Percentiles rank a stretch among this genome's conserved stretches.
Conservation (phyloP, 2,329 filamentous ascomycete species). For the Arthrobotrys musiformis region DNA sequence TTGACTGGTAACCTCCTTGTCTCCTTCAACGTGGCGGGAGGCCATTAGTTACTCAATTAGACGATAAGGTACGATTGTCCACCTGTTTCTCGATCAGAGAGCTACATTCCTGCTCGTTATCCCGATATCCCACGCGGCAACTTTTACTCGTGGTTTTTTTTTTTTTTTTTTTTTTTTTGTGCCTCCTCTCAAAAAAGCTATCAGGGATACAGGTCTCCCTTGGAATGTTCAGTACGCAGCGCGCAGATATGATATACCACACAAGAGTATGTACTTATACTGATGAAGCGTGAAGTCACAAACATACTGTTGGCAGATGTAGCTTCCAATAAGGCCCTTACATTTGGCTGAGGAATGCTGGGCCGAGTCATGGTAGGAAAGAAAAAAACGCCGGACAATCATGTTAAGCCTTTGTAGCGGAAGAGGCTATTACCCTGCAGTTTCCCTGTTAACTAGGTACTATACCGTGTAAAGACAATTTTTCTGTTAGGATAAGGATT, state of each 20-base stretch:
- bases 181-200: too few species aligned
- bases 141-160: too few species aligned
- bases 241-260: constrained; percentile 8
- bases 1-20: constrained; percentile 3
- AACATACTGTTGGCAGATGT: constrained; percentile 6
- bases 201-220: too few species aligned
- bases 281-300: constrained; percentile 1
- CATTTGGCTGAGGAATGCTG: constrained; percentile 29
- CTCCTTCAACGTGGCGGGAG: constrained; percentile 38
- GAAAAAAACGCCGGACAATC: background rate
- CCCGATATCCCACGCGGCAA: constrained; percentile 6
- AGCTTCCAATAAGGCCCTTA: constrained; percentile 26
- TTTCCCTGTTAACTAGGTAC: background rate
- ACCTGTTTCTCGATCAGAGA: background rate
- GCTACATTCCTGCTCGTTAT: constrained; percentile 27
- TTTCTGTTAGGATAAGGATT: constrained; percentile 4
- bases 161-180: too few species aligned
- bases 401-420: constrained; percentile 3
- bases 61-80: constrained; percentile 13
- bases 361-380: constrained; percentile 4
- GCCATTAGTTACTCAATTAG: constrained; percentile 39
- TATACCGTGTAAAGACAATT: too few species aligned
- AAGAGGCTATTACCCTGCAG: background rate
- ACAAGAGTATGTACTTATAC: background rate
- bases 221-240: constrained; percentile 1